phyloP scores from a whole-genome alignment of 192 early-diverging fungal genomes.

The Coemansia sp. region DNA sequence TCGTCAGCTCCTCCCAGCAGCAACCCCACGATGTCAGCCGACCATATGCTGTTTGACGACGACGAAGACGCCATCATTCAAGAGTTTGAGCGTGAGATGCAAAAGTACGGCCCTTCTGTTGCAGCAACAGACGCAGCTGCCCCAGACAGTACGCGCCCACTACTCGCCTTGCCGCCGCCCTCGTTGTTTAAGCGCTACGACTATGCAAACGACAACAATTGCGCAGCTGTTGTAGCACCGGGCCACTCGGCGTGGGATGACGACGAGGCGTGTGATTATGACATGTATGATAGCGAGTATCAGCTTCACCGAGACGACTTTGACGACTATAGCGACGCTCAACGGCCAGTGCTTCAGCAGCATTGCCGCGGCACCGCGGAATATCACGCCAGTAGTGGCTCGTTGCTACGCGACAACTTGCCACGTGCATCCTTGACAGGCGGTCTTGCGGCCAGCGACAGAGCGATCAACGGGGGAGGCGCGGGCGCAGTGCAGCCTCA shows the following conservation, averaged over 20 bases:
- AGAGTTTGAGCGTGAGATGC: conserved; percentile 56
- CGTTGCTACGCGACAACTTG: neutral
- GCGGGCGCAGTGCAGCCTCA: conserved; percentile 5
- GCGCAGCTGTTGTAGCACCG: neutral
- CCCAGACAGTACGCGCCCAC: neutral
- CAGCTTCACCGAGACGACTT: conserved; percentile 24
- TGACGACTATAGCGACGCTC: conserved; percentile 19
- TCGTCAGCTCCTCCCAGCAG: conserved; percentile 7
- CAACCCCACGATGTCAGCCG: conserved; percentile 10
- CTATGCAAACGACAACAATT: conserved; percentile 7
- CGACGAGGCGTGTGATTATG: conserved; percentile 23
- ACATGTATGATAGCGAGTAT: conserved; percentile 33
- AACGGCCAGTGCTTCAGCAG: conserved; percentile 14
- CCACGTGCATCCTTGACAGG: neutral
- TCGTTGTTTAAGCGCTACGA: conserved; percentile 6
- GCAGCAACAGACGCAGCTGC: neutral
- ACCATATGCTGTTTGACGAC: conserved; percentile 49
- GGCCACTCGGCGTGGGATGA: conserved; percentile 17
- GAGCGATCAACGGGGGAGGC: neutral
- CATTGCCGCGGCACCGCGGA: conserved; percentile 8
- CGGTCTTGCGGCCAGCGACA: neutral
- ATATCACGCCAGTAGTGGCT: neutral
- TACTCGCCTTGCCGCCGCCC: neutral
- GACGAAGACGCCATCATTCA: conserved; percentile 54
- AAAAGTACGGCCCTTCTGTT: conserved; percentile 20